Percentiles rank a stretch among this genome's conserved stretches.
Conservation (phyloP, 2,329 filamentous ascomycete genomes). For the Calcarisporium arbuscula region DNA sequence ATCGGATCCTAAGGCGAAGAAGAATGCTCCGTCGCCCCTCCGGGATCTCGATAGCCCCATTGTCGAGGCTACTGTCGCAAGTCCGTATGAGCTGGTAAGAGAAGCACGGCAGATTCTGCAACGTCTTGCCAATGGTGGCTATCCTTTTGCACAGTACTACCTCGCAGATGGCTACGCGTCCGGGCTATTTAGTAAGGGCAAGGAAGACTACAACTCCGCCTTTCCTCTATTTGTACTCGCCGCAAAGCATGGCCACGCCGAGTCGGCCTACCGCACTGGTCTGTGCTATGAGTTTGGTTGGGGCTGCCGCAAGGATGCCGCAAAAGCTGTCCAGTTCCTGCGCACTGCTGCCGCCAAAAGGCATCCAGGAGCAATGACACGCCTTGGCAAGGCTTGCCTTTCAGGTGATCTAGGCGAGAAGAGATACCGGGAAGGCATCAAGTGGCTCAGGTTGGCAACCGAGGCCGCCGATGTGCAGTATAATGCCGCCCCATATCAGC, state of each 20-base stretch:
- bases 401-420: slow-evolving; percentile 83
- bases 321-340: slow-evolving; percentile 91
- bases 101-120: slow-evolving; percentile 89
- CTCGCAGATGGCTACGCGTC: slow-evolving; percentile 91
- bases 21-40: slow-evolving; percentile 38
- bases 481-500: slow-evolving; percentile 85
- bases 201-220: slow-evolving; percentile 83
- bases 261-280: slow-evolving; percentile 88
- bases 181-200: slow-evolving; percentile 90
- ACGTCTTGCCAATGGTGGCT: slow-evolving; percentile 76
- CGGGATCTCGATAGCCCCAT: slow-evolving; percentile 42
- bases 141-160: slow-evolving; percentile 97
- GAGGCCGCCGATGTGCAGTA: slow-evolving; percentile 89
- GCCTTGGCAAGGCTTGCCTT: slow-evolving; percentile 84
- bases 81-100: slow-evolving; percentile 64
- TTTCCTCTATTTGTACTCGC: slow-evolving; percentile 91
- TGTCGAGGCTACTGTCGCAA: slow-evolving; percentile 39
- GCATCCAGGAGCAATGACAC: slow-evolving; percentile 90
- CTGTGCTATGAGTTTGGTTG: slow-evolving; percentile 98
- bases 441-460: slow-evolving; percentile 90
- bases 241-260: slow-evolving; percentile 93
- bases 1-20: slow-evolving; percentile 39
- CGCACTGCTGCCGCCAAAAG: slow-evolving; percentile 86
- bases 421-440: slow-evolving; percentile 83
- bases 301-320: slow-evolving; percentile 84